A percentile compares a stretch with the other conserved stretches of the same genome.
Conservation (phyloP, 2,329 filamentous ascomycete genomes). For the Xylariaceae sp. region DNA sequence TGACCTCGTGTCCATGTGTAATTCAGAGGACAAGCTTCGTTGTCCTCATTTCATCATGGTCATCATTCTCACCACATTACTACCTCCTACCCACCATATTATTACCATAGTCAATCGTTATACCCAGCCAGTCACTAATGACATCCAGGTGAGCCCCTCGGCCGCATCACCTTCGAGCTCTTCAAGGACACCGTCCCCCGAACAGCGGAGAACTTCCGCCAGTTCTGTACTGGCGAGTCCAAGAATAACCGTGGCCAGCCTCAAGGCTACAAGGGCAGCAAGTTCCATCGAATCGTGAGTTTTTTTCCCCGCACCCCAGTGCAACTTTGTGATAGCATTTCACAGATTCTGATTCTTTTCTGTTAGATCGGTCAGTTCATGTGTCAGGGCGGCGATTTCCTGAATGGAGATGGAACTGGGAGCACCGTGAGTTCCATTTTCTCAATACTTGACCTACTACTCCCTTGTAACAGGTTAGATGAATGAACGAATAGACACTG, state of each 20-base stretch:
- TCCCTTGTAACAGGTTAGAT: background rate
- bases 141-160: slow-evolving; percentile 78
- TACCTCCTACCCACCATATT: too few relatives aligned
- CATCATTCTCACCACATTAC: background rate
- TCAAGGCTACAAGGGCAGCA: slow-evolving; percentile 92
- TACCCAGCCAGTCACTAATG: slow-evolving; percentile 15
- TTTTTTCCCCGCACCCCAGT: too few relatives aligned
- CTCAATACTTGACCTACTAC: background rate
- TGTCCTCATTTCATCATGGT: background rate
- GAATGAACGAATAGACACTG: background rate
- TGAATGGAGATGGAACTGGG: slow-evolving; percentile 91
- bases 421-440: slow-evolving; percentile 56
- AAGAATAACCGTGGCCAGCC: slow-evolving; percentile 79
- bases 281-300: slow-evolving; percentile 90
- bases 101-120: too few relatives aligned
- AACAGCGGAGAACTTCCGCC: slow-evolving; percentile 95
- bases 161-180: slow-evolving; percentile 88
- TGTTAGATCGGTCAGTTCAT: slow-evolving; percentile 95
- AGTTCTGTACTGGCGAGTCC: slow-evolving; percentile 93
- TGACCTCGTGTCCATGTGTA: too few relatives aligned
- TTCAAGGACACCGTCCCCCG: slow-evolving; percentile 84
- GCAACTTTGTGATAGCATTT: too few relatives aligned
- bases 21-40: background rate
- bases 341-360: slow-evolving; percentile 11
- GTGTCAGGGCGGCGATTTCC: slow-evolving; percentile 96